A percentile compares a stretch with the other conserved stretches of the same genome.
These are phyloP conservation scores for Hanseniaspora sp. DNA, from an alignment of 1,139 yeast genomes.

Conservation along the genomic window DNA sequence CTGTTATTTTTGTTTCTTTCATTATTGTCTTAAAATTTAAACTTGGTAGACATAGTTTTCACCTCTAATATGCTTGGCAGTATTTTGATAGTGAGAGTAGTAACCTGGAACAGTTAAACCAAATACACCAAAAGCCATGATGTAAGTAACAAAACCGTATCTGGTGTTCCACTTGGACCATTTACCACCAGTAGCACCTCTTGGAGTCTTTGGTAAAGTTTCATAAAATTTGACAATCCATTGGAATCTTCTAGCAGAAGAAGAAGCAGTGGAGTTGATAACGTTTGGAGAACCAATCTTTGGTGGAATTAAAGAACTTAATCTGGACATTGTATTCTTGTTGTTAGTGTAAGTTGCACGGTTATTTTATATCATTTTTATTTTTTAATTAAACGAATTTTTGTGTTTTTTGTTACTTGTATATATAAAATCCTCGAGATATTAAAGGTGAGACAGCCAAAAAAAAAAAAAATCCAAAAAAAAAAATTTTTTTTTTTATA, in stretches of 20 bases:
- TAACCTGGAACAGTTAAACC: slow-evolving; percentile 69
- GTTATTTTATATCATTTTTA: slow-evolving; percentile 22
- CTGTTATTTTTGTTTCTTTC: not conserved
- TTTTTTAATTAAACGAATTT: too few relatives aligned
- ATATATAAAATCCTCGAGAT: too few relatives aligned
- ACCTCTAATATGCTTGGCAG: slow-evolving; percentile 51
- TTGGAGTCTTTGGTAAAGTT: slow-evolving; percentile 89
- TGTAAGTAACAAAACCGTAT: slow-evolving; percentile 27
- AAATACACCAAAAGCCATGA: slow-evolving; percentile 54
- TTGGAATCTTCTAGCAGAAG: slow-evolving; percentile 89
- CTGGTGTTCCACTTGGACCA: slow-evolving; percentile 15
- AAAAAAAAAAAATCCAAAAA: too few relatives aligned
- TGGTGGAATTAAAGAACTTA: slow-evolving; percentile 96
- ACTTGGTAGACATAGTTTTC: slow-evolving; percentile 19
- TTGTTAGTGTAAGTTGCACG: slow-evolving; percentile 40
- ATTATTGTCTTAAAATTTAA: not conserved
- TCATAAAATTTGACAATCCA: slow-evolving; percentile 85
- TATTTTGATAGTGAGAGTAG: slow-evolving; percentile 89
- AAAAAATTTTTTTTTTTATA: too few relatives aligned
- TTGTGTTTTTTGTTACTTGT: too few relatives aligned
- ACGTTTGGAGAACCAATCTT: slow-evolving; percentile 85
- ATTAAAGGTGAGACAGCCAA: too few relatives aligned
- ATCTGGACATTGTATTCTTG: slow-evolving; percentile 21
- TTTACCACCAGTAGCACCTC: slow-evolving; percentile 40
- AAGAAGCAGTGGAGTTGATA: slow-evolving; percentile 80